Percentiles rank a stretch among this genome's conserved stretches.
These are phyloP conservation scores for Blakeslea trispora DNA, from an alignment of 371 early-diverging fungal species.

Conservation along the genomic window DNA sequence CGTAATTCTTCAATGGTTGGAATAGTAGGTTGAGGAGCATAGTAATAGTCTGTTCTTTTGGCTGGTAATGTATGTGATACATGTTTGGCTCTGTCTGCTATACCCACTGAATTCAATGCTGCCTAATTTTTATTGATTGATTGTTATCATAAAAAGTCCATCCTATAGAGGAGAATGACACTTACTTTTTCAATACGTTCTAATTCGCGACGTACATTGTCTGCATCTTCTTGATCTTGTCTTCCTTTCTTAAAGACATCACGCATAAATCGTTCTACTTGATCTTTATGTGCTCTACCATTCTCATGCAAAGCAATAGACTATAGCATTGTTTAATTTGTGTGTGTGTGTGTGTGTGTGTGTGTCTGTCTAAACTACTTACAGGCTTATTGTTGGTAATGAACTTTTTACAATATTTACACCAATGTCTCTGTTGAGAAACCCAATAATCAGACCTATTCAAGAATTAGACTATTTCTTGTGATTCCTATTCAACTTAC, in stretches of 20 bases:
- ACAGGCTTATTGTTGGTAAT: constrained; percentile 75
- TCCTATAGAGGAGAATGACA: too few species aligned
- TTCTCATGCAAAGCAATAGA: constrained; percentile 68
- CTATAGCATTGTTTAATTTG: too few species aligned
- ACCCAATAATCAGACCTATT: constrained; percentile 81
- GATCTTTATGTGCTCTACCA: constrained; percentile 70
- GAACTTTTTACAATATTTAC: constrained; percentile 77
- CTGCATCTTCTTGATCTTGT: constrained; percentile 55
- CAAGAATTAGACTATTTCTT: too few species aligned
- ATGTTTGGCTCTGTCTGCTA: neutral
- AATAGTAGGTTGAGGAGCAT: constrained; percentile 23
- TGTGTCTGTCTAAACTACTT: too few species aligned
- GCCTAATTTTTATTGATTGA: too few species aligned
- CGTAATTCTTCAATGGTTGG: constrained; percentile 24
- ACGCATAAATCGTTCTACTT: constrained; percentile 66
- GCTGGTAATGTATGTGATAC: neutral
- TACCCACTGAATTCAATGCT: constrained; percentile 3
- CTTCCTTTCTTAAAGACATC: constrained; percentile 63
- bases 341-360: too few species aligned
- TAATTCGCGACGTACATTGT: constrained; percentile 55
- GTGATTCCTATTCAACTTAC: too few species aligned
- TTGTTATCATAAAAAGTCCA: too few species aligned
- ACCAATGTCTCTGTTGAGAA: constrained; percentile 70
- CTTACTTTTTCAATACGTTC: constrained; percentile 65
- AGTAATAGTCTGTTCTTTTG: constrained; percentile 14